Evolutionary conservation across 768 basidiomycete genomes (phyloP).

Genomic region (Strobilomyces confusus): DNA sequence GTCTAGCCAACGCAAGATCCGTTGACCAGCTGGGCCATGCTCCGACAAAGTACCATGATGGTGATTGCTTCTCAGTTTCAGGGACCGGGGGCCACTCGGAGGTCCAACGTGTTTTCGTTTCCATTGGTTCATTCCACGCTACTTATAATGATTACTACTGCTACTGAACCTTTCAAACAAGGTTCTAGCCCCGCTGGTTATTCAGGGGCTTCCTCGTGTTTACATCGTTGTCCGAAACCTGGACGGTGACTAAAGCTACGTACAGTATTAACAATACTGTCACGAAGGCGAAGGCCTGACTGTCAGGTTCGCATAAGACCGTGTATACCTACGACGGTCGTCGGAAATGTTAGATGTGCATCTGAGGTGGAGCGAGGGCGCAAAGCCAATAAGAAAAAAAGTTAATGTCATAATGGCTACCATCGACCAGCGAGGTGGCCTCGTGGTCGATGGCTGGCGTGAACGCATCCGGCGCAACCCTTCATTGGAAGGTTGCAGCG

Average conservation of each 20-base stretch:
- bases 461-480: neutral
- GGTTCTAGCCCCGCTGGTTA: slow-evolving; percentile 19
- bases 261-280: slow-evolving; percentile 15
- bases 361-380: slow-evolving; percentile 2
- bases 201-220: slow-evolving; percentile 26
- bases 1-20: slow-evolving; percentile 11
- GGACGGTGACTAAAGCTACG: slow-evolving; percentile 17
- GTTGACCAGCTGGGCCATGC: slow-evolving; percentile 5
- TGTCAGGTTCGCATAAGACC: slow-evolving; percentile 11
- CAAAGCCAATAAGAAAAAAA: slow-evolving; percentile 21
- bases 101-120: slow-evolving; percentile 17
- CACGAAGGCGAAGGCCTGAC: slow-evolving; percentile 8
- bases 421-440: slow-evolving; percentile 24
- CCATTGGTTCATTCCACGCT: slow-evolving; percentile 12
- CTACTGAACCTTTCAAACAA: slow-evolving; percentile 22
- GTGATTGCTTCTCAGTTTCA: slow-evolving; percentile 5
- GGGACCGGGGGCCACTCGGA: slow-evolving; percentile 3
- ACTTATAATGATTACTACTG: slow-evolving; percentile 11
- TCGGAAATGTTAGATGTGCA: slow-evolving; percentile 11
- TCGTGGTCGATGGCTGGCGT: slow-evolving; percentile 1
- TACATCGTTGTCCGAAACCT: slow-evolving; percentile 22
- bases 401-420: slow-evolving; percentile 14
- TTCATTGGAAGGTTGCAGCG: slow-evolving; percentile 30
- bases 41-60: slow-evolving; percentile 1
- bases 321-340: slow-evolving; percentile 5